Conservation (phyloP, 73 alveolate species). For the Uronychia setigera region DNA sequence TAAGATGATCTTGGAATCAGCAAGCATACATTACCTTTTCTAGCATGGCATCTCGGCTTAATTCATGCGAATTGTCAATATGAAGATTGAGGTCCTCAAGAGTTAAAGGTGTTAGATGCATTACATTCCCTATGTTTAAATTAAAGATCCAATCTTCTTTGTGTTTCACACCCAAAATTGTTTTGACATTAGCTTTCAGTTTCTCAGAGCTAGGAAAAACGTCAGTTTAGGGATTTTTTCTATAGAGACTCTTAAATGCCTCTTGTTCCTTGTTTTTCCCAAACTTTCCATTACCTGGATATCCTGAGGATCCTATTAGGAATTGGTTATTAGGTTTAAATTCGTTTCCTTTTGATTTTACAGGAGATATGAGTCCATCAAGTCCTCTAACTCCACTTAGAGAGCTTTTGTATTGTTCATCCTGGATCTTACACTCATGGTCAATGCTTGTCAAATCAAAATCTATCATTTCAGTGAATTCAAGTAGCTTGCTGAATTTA, state of each 20-base stretch:
- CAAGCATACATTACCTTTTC: slow-evolving; percentile 70
- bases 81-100: slow-evolving; percentile 86
- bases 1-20: slow-evolving; percentile 59
- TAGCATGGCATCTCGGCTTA: slow-evolving; percentile 91
- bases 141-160: slow-evolving; percentile 92
- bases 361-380: slow-evolving; percentile 7
- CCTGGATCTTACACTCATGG: background rate
- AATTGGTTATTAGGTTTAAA: slow-evolving; percentile 10
- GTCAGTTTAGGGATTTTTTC: background rate
- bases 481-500: slow-evolving; percentile 6
- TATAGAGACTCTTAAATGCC: background rate
- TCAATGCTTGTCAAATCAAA: background rate
- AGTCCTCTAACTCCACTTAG: slow-evolving; percentile 1
- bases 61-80: slow-evolving; percentile 86
- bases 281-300: too few species aligned
- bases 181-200: slow-evolving; percentile 45
- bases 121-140: slow-evolving; percentile 90
- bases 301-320: too few species aligned
- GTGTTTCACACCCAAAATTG: slow-evolving; percentile 70
- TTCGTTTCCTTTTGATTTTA: background rate
- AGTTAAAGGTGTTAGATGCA: slow-evolving; percentile 87
- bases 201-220: slow-evolving; percentile 9
- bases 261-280: slow-evolving; percentile 21
- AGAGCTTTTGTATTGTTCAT: background rate
- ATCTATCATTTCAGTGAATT: slow-evolving; percentile 28